Evolutionary conservation across 2,329 filamentous ascomycete genomes (phyloP).

Genomic region (Penicillium sp.): DNA sequence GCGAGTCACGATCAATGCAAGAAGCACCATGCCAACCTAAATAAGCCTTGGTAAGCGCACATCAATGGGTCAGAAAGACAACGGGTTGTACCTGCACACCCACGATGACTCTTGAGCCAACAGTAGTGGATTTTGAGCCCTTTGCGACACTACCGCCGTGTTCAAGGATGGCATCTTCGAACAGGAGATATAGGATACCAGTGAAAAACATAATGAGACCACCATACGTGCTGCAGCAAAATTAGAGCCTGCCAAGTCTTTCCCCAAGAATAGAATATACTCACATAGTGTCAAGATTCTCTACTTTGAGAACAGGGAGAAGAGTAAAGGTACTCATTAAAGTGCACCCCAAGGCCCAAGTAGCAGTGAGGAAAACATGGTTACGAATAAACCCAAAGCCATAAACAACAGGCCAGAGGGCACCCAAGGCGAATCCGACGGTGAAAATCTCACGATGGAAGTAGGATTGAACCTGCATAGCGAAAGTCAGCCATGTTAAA

Average conservation of each 20-base stretch:
- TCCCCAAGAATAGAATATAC: slow-evolving; percentile 9
- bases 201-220: slow-evolving; percentile 75
- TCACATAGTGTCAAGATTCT: slow-evolving; percentile 74
- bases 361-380: slow-evolving; percentile 64
- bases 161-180: slow-evolving; percentile 66
- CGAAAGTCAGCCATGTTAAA: not conserved
- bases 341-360: slow-evolving; percentile 76
- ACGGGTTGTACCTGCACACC: slow-evolving; percentile 45
- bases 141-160: slow-evolving; percentile 31
- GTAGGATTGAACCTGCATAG: slow-evolving; percentile 77
- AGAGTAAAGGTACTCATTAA: slow-evolving; percentile 91
- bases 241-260: slow-evolving; percentile 5
- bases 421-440: slow-evolving; percentile 71
- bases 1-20: slow-evolving; percentile 82
- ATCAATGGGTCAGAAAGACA: not conserved
- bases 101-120: slow-evolving; percentile 47
- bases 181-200: slow-evolving; percentile 75
- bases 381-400: slow-evolving; percentile 70
- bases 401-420: slow-evolving; percentile 75
- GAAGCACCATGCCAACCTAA: slow-evolving; percentile 71
- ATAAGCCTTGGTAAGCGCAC: slow-evolving; percentile 2
- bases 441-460: slow-evolving; percentile 89
- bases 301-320: slow-evolving; percentile 81
- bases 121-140: slow-evolving; percentile 23
- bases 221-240: slow-evolving; percentile 62